These are phyloP conservation scores for Hippophae rhamnoides DNA, from an alignment of 306 rosid genomes.

Conservation along the genomic window DNA sequence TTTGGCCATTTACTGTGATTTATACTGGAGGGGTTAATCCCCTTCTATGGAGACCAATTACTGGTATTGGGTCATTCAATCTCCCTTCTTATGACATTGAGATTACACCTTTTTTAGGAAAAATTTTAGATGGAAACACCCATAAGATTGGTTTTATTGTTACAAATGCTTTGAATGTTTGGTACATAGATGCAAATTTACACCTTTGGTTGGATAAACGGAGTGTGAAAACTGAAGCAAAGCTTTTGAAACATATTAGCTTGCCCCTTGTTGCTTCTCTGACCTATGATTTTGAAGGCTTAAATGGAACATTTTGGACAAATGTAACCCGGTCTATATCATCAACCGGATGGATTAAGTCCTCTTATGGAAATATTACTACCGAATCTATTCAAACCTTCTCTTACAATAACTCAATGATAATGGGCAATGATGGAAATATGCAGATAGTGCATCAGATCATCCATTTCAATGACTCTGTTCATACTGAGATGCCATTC, in stretches of 20 bases:
- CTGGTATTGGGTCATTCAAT: conserved; percentile 72
- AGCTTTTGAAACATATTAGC: conserved; percentile 29
- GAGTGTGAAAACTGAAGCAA: conserved; percentile 44
- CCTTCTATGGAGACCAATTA: conserved; percentile 85
- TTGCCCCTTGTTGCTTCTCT: conserved; percentile 36
- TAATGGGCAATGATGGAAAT: conserved; percentile 38
- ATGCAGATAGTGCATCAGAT: conserved; percentile 52
- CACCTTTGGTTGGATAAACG: conserved; percentile 79
- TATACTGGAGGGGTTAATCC: conserved; percentile 86
- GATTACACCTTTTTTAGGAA: conserved; percentile 68
- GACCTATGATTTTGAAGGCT: conserved; percentile 43
- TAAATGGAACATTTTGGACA: conserved; percentile 58
- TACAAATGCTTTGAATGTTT: conserved; percentile 75
- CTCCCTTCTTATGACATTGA: conserved; percentile 89
- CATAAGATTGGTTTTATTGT: conserved; percentile 64
- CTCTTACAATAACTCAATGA: conserved; percentile 42
- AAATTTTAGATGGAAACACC: conserved; percentile 49
- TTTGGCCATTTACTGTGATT: conserved; percentile 91
- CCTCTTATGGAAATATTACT: conserved; percentile 62
- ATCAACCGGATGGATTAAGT: conserved; percentile 61
- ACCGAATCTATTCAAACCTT: conserved; percentile 49
- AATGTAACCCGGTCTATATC: conserved; percentile 41
- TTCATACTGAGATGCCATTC: conserved; percentile 26
- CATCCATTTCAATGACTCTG: conserved; percentile 36
- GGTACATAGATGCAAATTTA: conserved; percentile 80